Conservation (phyloP, 768 basidiomycete genomes). For the Candolleomyces aberdarensis region DNA sequence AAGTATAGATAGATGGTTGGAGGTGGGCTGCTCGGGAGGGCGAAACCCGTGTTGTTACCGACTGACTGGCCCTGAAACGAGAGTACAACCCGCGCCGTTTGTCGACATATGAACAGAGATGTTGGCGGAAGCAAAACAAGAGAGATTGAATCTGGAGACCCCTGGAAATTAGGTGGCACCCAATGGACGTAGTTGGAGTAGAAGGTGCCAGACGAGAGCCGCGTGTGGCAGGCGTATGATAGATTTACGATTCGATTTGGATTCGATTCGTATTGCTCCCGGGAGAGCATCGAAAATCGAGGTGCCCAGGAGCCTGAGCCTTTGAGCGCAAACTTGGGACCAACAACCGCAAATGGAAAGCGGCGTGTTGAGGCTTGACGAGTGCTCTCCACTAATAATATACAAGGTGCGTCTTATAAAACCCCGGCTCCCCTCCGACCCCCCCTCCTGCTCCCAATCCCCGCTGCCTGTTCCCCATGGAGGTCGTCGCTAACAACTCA, state of each 20-base stretch:
- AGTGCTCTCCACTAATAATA: not conserved
- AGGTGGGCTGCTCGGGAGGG: not conserved
- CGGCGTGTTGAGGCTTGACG: not conserved
- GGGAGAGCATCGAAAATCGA: not conserved
- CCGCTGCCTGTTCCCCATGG: not conserved
- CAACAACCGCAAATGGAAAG: constrained; percentile 1
- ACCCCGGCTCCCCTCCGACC: not conserved
- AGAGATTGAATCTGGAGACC: constrained; percentile 2
- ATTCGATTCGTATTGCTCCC: constrained; percentile 14
- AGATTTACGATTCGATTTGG: not conserved
- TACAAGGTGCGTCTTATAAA: constrained; percentile 6
- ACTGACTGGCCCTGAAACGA: not conserved
- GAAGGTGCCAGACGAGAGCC: constrained; percentile 21
- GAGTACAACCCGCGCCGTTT: not conserved
- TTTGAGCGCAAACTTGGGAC: not conserved
- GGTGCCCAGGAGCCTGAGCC: not conserved
- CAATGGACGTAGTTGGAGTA: constrained; percentile 12
- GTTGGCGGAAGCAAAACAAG: not conserved
- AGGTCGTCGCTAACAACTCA: not conserved
- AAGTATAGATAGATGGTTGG: not conserved
- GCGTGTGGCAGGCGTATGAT: constrained; percentile 15
- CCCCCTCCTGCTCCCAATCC: not conserved
- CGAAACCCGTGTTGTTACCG: not conserved
- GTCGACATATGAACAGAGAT: not conserved
- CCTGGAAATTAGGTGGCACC: constrained; percentile 15